Evolutionary conservation across 768 basidiomycete genomes (phyloP).

Genomic region (Kwoniella bestiolae): DNA sequence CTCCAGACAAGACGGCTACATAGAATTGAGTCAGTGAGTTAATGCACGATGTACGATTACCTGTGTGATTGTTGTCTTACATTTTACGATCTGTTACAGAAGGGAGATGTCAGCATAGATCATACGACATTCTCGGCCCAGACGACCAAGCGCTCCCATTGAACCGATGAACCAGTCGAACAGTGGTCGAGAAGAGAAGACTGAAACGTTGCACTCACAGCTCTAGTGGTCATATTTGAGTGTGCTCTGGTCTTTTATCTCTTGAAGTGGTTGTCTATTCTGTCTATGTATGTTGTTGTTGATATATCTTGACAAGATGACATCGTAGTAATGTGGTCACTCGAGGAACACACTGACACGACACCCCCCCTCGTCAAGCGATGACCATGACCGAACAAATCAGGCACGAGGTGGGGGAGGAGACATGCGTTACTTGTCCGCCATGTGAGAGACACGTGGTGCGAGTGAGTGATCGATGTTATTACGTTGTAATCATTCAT

Average conservation of each 20-base stretch:
- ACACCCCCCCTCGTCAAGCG: neutral
- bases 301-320: neutral
- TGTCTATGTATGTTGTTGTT: neutral
- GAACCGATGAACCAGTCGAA: neutral
- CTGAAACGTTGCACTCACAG: constrained; percentile 31
- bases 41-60: neutral
- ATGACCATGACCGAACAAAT: neutral
- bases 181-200: neutral
- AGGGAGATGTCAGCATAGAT: constrained; percentile 3
- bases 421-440: neutral
- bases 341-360: neutral
- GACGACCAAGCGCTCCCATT: neutral
- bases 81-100: constrained; percentile 47
- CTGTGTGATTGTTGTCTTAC: constrained; percentile 23
- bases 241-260: too few relatives aligned
- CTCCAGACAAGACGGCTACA: constrained; percentile 85
- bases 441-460: neutral
- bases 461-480: neutral
- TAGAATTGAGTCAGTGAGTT: neutral
- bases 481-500: neutral
- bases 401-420: neutral
- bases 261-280: too few relatives aligned
- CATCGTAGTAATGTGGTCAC: neutral
- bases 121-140: neutral
- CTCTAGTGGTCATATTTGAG: constrained; percentile 47